Conservation (phyloP, 768 basidiomycete genomes). For the Suillus spraguei region DNA sequence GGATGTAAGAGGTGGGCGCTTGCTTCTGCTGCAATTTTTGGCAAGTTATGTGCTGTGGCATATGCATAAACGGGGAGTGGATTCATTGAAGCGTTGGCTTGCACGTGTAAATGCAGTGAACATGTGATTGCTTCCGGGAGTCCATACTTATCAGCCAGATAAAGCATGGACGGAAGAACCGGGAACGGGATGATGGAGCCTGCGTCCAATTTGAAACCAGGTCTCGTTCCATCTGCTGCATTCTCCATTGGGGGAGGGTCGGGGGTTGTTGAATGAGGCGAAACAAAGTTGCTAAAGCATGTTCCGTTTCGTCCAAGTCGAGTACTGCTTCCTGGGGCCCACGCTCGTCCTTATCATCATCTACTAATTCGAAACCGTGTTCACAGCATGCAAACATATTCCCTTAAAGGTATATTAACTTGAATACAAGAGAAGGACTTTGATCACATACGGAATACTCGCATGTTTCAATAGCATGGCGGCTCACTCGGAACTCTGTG, state of each 20-base stretch:
- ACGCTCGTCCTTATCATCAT: conserved; percentile 15
- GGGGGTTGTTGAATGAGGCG: conserved; percentile 57
- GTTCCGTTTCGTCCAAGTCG: conserved; percentile 52
- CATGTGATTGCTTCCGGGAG: conserved; percentile 48
- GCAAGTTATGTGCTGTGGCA: conserved; percentile 46
- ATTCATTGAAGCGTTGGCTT: conserved; percentile 49
- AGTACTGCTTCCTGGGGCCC: conserved; percentile 36
- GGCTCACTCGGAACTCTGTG: conserved; percentile 50
- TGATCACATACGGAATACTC: conserved; percentile 61
- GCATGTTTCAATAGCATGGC: conserved; percentile 51
- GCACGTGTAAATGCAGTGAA: conserved; percentile 52
- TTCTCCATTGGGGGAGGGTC: conserved; percentile 39
- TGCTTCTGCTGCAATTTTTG: conserved; percentile 53
- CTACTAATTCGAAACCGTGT: conserved; percentile 19
- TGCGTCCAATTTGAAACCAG: conserved; percentile 33
- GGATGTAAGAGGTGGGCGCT: conserved; percentile 56
- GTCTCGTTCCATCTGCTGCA: conserved; percentile 33
- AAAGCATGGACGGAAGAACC: conserved; percentile 57
- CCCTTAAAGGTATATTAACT: conserved; percentile 37
- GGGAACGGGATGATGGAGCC: conserved; percentile 64
- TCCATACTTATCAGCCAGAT: conserved; percentile 67
- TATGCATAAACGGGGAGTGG: conserved; percentile 66
- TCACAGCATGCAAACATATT: conserved; percentile 72
- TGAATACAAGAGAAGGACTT: conserved; percentile 1
- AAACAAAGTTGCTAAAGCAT: conserved; percentile 51